A percentile compares a stretch with the other conserved stretches of the same genome.
These are phyloP conservation scores for Lachancea fermentati DNA, from an alignment of 805 yeast genomes.

Conservation along the genomic window DNA sequence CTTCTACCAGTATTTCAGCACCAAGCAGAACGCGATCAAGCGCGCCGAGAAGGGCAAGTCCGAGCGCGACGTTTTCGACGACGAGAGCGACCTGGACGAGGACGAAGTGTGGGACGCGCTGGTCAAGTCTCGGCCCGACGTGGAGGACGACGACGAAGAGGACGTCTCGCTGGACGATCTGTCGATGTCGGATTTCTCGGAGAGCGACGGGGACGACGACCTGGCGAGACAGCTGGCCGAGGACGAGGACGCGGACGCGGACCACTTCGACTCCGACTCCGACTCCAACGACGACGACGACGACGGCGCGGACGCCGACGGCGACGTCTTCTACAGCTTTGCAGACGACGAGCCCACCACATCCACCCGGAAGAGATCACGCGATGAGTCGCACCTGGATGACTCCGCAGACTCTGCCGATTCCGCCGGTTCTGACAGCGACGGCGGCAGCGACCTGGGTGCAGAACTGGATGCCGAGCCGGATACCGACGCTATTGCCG, in stretches of 20 bases:
- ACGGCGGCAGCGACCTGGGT: conserved; percentile 16
- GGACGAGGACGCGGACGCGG: conserved; percentile 30
- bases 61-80: conserved; percentile 35
- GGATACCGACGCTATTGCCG: too few species aligned
- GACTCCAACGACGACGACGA: conserved; percentile 35
- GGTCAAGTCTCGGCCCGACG: conserved; percentile 67
- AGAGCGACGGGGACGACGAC: conserved; percentile 31
- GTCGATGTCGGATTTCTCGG: conserved; percentile 2
- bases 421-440: too few species aligned
- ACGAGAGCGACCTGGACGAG: conserved; percentile 49
- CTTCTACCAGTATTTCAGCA: conserved; percentile 77
- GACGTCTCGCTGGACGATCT: conserved; percentile 30
- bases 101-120: conserved; percentile 79
- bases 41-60: conserved; percentile 29
- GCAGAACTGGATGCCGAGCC: conserved; percentile 35
- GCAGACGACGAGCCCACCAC: conserved; percentile 19
- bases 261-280: conserved; percentile 23
- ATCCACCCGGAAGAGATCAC: conserved; percentile 30
- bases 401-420: too few species aligned
- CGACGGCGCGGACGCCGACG: conserved; percentile 36
- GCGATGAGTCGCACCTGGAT: background rate
- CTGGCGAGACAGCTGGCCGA: conserved; percentile 33
- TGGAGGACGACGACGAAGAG: conserved; percentile 47
- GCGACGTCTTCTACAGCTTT: conserved; percentile 26
- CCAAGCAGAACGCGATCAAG: conserved; percentile 43